A percentile compares a stretch with the other conserved stretches of the same genome.
phyloP scores from a whole-genome alignment of 2,329 filamentous ascomycete species.

The Phoma herbarum region DNA sequence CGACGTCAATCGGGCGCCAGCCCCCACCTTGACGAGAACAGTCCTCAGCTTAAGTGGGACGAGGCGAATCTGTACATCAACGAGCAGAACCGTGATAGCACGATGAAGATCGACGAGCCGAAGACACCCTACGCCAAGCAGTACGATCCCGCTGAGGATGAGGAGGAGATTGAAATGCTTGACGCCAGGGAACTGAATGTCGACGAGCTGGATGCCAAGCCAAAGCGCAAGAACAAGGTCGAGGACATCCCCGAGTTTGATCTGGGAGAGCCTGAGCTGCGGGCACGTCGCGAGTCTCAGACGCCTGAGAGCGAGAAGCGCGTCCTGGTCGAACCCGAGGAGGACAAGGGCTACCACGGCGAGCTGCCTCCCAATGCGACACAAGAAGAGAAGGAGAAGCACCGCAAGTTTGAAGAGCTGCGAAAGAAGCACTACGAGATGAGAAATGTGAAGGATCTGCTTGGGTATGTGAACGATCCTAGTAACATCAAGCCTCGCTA shows the following conservation, averaged over 20 bases:
- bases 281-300: slow-evolving; percentile 43
- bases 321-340: slow-evolving; percentile 76
- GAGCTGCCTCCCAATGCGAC: slow-evolving; percentile 64
- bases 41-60: slow-evolving; percentile 93
- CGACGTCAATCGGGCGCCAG: slow-evolving; percentile 72
- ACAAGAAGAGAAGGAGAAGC: slow-evolving; percentile 85
- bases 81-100: slow-evolving; percentile 92
- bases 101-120: slow-evolving; percentile 99
- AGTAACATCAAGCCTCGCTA: slow-evolving; percentile 1
- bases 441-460: slow-evolving; percentile 87
- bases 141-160: slow-evolving; percentile 89
- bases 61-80: slow-evolving; percentile 97
- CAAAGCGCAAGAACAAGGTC: slow-evolving; percentile 58
- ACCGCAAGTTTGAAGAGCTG: slow-evolving; percentile 87
- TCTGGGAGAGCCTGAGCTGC: slow-evolving; percentile 85
- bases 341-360: slow-evolving; percentile 62
- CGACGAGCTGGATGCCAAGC: slow-evolving; percentile 69
- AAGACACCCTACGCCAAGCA: slow-evolving; percentile 96
- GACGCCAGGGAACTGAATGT: slow-evolving; percentile 76
- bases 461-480: slow-evolving; percentile 65
- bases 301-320: slow-evolving; percentile 69
- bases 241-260: slow-evolving; percentile 93
- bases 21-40: slow-evolving; percentile 64
- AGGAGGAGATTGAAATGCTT: slow-evolving; percentile 71
- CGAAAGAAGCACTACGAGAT: slow-evolving; percentile 99